Conservation (phyloP, 768 basidiomycete genomes). For the Lactifluus hygrophoroides region DNA sequence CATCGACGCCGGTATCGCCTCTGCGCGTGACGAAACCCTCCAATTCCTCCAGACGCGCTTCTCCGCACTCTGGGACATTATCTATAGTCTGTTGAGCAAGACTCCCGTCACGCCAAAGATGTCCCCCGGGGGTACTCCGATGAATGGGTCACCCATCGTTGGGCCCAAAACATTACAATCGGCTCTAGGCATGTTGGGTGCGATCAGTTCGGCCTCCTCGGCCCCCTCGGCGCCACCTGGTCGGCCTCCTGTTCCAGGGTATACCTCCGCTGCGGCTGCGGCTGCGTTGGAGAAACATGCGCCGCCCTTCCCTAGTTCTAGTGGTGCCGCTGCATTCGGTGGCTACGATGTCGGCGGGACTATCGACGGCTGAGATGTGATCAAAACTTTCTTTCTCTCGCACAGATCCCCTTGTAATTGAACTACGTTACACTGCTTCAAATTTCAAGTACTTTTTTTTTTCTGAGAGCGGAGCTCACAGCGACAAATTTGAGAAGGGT, state of each 20-base stretch:
- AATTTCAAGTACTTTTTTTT: neutral
- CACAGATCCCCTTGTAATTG: neutral
- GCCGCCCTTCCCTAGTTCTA: neutral
- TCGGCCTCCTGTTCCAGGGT: neutral
- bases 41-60: slow-evolving; percentile 49
- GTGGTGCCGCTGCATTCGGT: neutral
- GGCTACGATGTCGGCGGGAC: slow-evolving; percentile 7
- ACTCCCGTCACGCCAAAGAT: slow-evolving; percentile 19
- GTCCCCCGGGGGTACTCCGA: neutral
- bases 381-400: neutral
- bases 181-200: neutral
- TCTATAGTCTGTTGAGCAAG: slow-evolving; percentile 39
- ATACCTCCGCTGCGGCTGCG: neutral
- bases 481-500: neutral
- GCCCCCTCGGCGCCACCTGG: neutral
- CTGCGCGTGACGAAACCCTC: slow-evolving; percentile 45
- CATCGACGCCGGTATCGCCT: slow-evolving; percentile 49
- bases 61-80: slow-evolving; percentile 38
- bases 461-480: neutral
- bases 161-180: slow-evolving; percentile 1
- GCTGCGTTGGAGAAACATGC: neutral
- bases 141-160: slow-evolving; percentile 19
- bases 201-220: neutral
- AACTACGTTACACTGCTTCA: neutral
- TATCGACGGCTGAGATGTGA: neutral